phyloP scores from a whole-genome alignment of 2,329 filamentous ascomycete species.

The Colletotrichum sp. region DNA sequence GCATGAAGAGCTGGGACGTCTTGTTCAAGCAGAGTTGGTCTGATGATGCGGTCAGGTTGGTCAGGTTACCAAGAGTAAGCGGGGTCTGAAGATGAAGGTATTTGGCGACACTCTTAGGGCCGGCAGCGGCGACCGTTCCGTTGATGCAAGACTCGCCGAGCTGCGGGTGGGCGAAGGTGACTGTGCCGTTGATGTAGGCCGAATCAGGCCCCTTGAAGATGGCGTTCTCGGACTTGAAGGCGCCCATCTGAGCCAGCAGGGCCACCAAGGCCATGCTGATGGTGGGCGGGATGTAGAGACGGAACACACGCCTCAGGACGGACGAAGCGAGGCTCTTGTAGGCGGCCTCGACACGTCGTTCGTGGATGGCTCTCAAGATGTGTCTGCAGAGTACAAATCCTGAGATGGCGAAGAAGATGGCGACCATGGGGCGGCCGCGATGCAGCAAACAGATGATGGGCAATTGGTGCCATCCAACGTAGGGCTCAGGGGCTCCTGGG shows the following conservation, averaged over 20 bases:
- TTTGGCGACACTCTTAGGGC: conserved; percentile 30
- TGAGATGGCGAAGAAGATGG: conserved; percentile 48
- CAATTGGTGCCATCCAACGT: conserved; percentile 34
- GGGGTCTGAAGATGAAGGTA: conserved; percentile 32
- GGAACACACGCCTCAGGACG: conserved; percentile 41
- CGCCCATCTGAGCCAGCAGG: conserved; percentile 40
- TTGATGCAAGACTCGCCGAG: conserved; percentile 28
- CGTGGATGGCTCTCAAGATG: conserved; percentile 39
- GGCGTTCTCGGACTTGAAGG: conserved; percentile 36
- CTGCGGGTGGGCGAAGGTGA: conserved; percentile 27
- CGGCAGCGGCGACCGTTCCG: conserved; percentile 28
- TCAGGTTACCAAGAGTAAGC: conserved; percentile 33
- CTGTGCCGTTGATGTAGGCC: conserved; percentile 42
- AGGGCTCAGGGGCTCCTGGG: conserved; percentile 37
- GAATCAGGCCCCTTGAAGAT: conserved; percentile 43
- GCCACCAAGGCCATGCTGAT: conserved; percentile 45
- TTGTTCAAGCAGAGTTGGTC: conserved; percentile 37
- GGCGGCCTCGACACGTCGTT: conserved; percentile 37
- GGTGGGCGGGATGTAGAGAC: conserved; percentile 43
- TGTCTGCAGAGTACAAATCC: conserved; percentile 46
- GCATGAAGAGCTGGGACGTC: conserved; percentile 31
- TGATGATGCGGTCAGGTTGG: conserved; percentile 25
- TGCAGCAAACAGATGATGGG: conserved; percentile 46
- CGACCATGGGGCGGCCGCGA: conserved; percentile 45
- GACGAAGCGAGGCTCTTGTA: conserved; percentile 41